Evolutionary conservation across 2,329 filamentous ascomycete species (phyloP).

Genomic region (Nemania abortiva): DNA sequence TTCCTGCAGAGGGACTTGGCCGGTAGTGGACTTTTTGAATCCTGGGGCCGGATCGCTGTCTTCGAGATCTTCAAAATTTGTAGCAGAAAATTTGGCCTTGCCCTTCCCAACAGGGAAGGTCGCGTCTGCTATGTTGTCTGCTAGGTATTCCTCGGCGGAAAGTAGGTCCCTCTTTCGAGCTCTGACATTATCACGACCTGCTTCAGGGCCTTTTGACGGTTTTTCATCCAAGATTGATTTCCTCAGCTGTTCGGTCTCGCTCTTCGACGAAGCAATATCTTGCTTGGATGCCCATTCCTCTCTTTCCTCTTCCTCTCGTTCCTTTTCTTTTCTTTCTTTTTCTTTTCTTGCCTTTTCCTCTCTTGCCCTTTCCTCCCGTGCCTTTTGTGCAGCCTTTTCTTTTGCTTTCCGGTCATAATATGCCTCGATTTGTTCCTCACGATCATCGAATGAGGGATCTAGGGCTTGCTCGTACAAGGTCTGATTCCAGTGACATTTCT

Average conservation of each 20-base stretch:
- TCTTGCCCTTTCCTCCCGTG: too few species aligned
- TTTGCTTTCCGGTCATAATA: conserved; percentile 52
- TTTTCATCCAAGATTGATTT: conserved; percentile 31
- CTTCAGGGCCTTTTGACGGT: conserved; percentile 6
- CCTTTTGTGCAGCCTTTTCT: conserved; percentile 49
- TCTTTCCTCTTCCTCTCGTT: conserved; percentile 4
- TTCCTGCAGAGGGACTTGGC: conserved; percentile 48
- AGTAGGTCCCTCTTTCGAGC: conserved; percentile 44
- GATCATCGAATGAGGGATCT: conserved; percentile 59
- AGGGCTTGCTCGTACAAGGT: conserved; percentile 63
- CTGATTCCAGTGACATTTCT: conserved; percentile 66
- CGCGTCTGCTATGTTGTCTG: not conserved
- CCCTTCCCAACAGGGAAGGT: conserved; percentile 1
- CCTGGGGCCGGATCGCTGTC: conserved; percentile 38
- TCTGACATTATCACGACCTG: conserved; percentile 16
- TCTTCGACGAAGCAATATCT: conserved; percentile 3
- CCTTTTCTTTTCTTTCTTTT: conserved; percentile 20
- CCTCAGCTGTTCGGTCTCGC: conserved; percentile 15
- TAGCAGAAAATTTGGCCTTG: conserved; percentile 3
- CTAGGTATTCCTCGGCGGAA: conserved; percentile 15
- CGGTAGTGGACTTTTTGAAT: conserved; percentile 14
- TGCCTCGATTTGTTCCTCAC: conserved; percentile 51
- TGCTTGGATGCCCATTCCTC: conserved; percentile 36
- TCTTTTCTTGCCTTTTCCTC: too few species aligned
- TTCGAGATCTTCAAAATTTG: conserved; percentile 22